Base-by-base conservation (phyloP, 768 basidiomycete species). In the Rossbeevera mucosa region DNA sequence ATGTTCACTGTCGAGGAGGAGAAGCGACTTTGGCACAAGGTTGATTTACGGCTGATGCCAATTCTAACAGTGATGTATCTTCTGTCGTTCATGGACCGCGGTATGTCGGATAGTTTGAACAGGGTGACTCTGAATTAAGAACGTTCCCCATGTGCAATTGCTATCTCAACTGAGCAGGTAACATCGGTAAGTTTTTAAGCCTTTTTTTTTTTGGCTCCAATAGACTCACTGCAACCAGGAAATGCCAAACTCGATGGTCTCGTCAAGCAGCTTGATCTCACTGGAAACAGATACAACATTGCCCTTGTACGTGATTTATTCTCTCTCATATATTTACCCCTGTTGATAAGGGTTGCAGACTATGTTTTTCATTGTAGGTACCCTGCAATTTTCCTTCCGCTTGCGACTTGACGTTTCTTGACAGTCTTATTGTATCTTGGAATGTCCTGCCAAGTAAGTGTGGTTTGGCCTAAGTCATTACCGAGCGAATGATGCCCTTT, bases 221-320 rank as follows among this genome's bases (percentile, higher is more conserved):
- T 2, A 7, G 29, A 22, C 47, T 54, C 42, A 51, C 22, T 3
- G 47, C n/a, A 22, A 30, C 38, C 14, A 22, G 85, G 83, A 31
- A 87, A 88, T 59, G 86, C 86, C 2, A 81, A 76, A 54, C 66
- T 88, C 1, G 81, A 83, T 58, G 88, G 88, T 2, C 67, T 91
- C 4, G 60, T 65, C 14, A 77, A 68, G 0, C 75, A 88, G 59
- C 72, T 89, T 2, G n/a, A 79, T 29, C 73, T 88, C 38, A 76
- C 71, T 0, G 80, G 81, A 8, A 76, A 81, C 60, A 69, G 77
- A 57, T 89, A 84, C 56, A 86, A 86, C 54, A 79, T 85, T 31
- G 83, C 83, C 1, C 63, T 88, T 62, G 85, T 86, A 43, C 14
- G 73, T 45, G 12, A 3, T 38, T 20, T 20, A 4, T n/a, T 46